Evolutionary conservation across 495 filamentous ascomycete species (phyloP), one percentile per base, ranked within the genome.

Genomic region (Lepidopterella palustris): DNA sequence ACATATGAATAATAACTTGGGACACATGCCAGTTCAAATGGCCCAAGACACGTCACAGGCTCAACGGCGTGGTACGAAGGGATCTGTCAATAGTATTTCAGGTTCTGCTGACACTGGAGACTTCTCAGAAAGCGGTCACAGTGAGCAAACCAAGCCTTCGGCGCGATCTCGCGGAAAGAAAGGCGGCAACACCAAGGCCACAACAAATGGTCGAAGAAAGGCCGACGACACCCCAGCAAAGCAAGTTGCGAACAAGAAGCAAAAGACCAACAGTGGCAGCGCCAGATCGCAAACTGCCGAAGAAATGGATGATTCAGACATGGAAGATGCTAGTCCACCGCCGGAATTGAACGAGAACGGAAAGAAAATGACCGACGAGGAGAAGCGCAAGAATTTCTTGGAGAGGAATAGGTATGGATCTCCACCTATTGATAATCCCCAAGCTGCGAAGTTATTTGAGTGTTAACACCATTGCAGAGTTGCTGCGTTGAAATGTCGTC

Each of bases 291-390:
- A 49, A 52, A 58, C n/a, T 10, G 59, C 56, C n/a, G 68, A 70
- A 21, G 79, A 77, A 32, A n/a, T n/a, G n/a, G 64, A 63, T 13
- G 79, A 85, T 45, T 78, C 80, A 0, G 80, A 79, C 6, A 79
- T 81, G 6, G 75, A 77, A n/a, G 73, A 85, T 25, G 77, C 80
- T 4, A 58, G 32, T 28, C 45, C 27, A 11, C 61, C 61, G 25
- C 2, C 18, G 20, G 63, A 65, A 28, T 18, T 32, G 67, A 77
- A 63, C 48, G 56, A 75, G 73, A 60, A 74, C 68, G 73, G 73
- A 40, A 88, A 85, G 77, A 98, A 97, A 77, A 97, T 97, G 95
- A 97, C 93, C 11, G 93, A 98, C 64, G 93, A 97, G 70, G 93
- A 98, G 75, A 98, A 98, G 79, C 77, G 93, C 39, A 96, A 93